Conservation (phyloP, 805 yeast genomes). For the Saturnispora silvae region DNA sequence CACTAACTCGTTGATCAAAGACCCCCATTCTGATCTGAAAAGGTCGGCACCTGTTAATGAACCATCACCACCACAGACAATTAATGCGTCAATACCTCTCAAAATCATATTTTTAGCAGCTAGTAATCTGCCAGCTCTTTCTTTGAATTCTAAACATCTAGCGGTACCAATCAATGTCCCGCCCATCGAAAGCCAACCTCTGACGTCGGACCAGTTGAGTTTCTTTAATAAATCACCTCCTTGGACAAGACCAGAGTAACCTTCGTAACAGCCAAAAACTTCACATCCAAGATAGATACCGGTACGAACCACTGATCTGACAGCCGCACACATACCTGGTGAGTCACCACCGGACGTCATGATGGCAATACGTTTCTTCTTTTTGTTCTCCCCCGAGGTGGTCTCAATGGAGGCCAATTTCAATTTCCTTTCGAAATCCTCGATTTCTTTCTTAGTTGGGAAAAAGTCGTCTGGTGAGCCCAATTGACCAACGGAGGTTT, state of each 20-base stretch:
- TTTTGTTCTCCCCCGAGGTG: constrained; percentile 10
- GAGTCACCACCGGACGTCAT: constrained; percentile 99
- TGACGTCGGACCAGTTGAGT: constrained; percentile 88
- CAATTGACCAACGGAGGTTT: constrained; percentile 9
- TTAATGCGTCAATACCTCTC: constrained; percentile 86
- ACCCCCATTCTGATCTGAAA: constrained; percentile 92
- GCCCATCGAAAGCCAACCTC: constrained; percentile 87
- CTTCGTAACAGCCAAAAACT: constrained; percentile 85
- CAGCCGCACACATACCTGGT: constrained; percentile 97
- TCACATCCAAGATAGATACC: constrained; percentile 84
- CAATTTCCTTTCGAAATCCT: constrained; percentile 1
- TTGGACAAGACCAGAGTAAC: constrained; percentile 83
- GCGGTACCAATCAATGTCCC: constrained; percentile 98
- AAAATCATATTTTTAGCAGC: constrained; percentile 80
- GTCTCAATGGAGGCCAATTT: background rate
- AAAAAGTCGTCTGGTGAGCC: constrained; percentile 10
- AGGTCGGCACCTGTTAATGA: constrained; percentile 95
- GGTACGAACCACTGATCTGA: constrained; percentile 88
- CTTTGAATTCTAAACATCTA: constrained; percentile 75
- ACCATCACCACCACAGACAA: constrained; percentile 98
- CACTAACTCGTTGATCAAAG: constrained; percentile 63
- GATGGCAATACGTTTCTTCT: constrained; percentile 53
- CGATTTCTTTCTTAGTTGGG: constrained; percentile 4
- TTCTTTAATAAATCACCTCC: constrained; percentile 72
- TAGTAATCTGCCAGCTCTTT: constrained; percentile 70